Evolutionary conservation across 768 basidiomycete genomes (phyloP).

Genomic region (Hemileccinum rubropunctum): DNA sequence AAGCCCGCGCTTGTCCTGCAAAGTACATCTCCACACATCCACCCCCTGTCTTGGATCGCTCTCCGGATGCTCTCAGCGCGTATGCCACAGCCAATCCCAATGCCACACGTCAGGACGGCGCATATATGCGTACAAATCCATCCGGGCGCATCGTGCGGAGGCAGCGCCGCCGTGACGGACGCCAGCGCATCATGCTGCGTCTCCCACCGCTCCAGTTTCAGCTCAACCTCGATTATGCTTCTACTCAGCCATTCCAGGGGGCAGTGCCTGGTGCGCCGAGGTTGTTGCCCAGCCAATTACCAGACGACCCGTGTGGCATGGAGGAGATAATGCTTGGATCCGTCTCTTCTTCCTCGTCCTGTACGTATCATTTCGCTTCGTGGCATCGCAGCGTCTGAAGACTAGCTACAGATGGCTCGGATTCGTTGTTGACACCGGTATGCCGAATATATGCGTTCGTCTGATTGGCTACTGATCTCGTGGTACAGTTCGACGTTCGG

Average conservation of each 20-base stretch:
- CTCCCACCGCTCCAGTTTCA: slow-evolving; percentile 13
- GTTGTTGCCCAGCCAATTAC: slow-evolving; percentile 22
- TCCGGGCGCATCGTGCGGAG: slow-evolving; percentile 9
- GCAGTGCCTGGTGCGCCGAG: slow-evolving; percentile 26
- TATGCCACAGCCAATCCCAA: slow-evolving; percentile 4
- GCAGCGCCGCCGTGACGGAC: slow-evolving; percentile 1
- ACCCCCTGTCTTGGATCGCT: slow-evolving; percentile 18
- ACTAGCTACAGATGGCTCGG: slow-evolving; percentile 10
- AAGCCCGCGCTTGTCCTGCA: slow-evolving; percentile 41
- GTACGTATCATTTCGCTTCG: slow-evolving; percentile 8
- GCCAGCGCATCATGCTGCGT: slow-evolving; percentile 1
- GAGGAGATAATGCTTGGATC: slow-evolving; percentile 14
- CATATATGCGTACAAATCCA: slow-evolving; percentile 14
- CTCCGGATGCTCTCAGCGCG: slow-evolving; percentile 13
- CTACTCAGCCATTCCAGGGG: not conserved
- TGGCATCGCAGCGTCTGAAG: not conserved
- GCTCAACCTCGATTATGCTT: not conserved
- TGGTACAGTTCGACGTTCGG: too few species aligned
- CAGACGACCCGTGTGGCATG: slow-evolving; percentile 21
- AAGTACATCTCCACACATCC: slow-evolving; percentile 33
- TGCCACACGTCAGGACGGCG: not conserved
- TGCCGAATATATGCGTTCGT: not conserved
- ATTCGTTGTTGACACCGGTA: slow-evolving; percentile 17
- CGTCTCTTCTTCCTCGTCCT: not conserved
- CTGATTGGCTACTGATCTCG: not conserved